Base-by-base conservation (phyloP, 805 yeast genomes). In the Pichia californica region DNA sequence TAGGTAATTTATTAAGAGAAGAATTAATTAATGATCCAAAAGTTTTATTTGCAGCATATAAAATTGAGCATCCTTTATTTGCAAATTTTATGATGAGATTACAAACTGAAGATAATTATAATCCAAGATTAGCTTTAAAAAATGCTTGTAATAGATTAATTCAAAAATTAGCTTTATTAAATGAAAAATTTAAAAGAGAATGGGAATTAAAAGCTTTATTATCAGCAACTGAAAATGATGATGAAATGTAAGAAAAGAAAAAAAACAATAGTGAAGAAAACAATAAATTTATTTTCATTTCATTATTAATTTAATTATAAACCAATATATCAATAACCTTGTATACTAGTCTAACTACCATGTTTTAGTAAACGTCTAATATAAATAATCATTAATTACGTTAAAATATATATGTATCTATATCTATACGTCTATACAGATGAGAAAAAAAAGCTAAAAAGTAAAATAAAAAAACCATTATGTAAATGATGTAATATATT, bases 1-100 rank as follows among this genome's bases (percentile, higher is more conserved):
- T 93, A 47, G 99, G 96, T 23, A 93, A 93, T 62, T 64, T 93
- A 55, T 73, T 93, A 47, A 77, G 95, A 59, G 81, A 89, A 25
- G 96, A 91, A 61, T 76, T 93, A 44, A 73, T 88, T 48, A 81
- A 80, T 57, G 98, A 93, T 62, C 79, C 81, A 39, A 79, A 81
- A 52, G 99, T 93, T n/a, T 62, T 93, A 29, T 93, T 89, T 62
- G 98, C 95, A 35, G 99, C 98, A 29, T 93, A 93, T 72, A 93
- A 93, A 63, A 88, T 93, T 35, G 98, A 93, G 67, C 99, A 93
- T 67, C 99, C 99, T 8, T 71, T 93, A 51, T 93, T 93, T 66
- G 97, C 99, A 31, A 87, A 86, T 62, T 93, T 93, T 56, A 81
- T 91, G 36, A 78, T 93, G 79, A 79, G 99, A 67, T 76, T 93